Evolutionary conservation across 1,139 yeast genomes (phyloP).

Genomic region (Arxiozyma slooffiae): DNA sequence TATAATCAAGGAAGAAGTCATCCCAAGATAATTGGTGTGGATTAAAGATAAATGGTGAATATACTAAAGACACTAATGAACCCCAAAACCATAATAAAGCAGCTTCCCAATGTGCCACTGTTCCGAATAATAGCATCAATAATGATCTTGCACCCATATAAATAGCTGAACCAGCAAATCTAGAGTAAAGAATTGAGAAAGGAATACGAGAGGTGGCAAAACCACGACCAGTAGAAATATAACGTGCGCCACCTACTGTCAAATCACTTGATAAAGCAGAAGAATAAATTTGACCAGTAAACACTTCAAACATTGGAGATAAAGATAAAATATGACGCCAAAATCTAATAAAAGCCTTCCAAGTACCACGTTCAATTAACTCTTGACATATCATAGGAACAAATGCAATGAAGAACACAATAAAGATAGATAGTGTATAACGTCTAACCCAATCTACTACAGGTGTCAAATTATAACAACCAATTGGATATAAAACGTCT

Average conservation of each 20-base stretch:
- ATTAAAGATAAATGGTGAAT: conserved; percentile 91
- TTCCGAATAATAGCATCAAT: conserved; percentile 82
- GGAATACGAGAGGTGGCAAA: conserved; percentile 98
- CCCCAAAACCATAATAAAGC: conserved; percentile 99
- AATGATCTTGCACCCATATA: conserved; percentile 91
- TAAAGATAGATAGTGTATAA: conserved; percentile 93
- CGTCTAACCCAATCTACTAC: conserved; percentile 96
- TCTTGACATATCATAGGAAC: conserved; percentile 95
- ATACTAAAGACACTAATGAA: conserved; percentile 76
- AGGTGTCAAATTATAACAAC: conserved; percentile 88
- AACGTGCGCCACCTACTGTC: conserved; percentile 98
- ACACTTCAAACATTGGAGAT: conserved; percentile 96
- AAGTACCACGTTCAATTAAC: conserved; percentile 92
- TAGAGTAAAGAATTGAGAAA: conserved; percentile 85
- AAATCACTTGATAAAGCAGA: conserved; percentile 82
- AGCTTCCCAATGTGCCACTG: conserved; percentile 94
- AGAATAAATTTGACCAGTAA: conserved; percentile 95
- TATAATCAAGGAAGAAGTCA: conserved; percentile 96
- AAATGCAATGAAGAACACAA: conserved; percentile 95
- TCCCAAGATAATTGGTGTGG: conserved; percentile 99
- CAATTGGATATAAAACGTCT: conserved; percentile 75
- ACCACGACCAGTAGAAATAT: conserved; percentile 98
- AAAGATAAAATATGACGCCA: conserved; percentile 78
- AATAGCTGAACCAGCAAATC: conserved; percentile 95
- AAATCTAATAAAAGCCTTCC: conserved; percentile 91